A percentile compares a stretch with the other conserved stretches of the same genome.
These are phyloP conservation scores for Lophiostoma macrostomum DNA, from an alignment of 495 filamentous ascomycete species.

Conservation along the genomic window DNA sequence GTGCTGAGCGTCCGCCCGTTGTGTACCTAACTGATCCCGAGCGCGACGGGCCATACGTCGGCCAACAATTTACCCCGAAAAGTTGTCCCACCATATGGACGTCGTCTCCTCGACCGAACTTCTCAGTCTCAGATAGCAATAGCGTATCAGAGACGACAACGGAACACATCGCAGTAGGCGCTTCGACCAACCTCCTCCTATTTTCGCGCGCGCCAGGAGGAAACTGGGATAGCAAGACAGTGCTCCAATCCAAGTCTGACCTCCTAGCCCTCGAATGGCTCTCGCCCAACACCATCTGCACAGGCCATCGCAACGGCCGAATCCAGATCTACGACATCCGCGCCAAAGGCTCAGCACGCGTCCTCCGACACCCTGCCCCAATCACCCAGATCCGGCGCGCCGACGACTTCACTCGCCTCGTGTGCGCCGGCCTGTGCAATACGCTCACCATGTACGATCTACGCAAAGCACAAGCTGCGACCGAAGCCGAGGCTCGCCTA, in stretches of 20 bases:
- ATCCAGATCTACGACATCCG: conserved; percentile 34
- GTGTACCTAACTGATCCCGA: conserved; percentile 15
- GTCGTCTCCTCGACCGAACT: conserved; percentile 10
- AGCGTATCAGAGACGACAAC: background rate
- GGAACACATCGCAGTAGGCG: conserved; percentile 23
- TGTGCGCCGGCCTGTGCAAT: conserved; percentile 32
- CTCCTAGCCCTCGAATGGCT: conserved; percentile 36
- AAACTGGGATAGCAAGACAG: background rate
- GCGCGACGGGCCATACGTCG: conserved; percentile 1
- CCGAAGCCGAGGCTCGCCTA: background rate
- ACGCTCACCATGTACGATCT: conserved; percentile 36
- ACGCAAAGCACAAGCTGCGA: conserved; percentile 15
- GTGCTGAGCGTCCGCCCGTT: conserved; percentile 9
- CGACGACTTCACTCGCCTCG: conserved; percentile 22
- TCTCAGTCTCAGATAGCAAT: background rate
- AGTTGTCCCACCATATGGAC: conserved; percentile 11
- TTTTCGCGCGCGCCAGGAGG: background rate
- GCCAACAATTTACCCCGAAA: conserved; percentile 11
- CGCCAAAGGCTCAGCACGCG: background rate
- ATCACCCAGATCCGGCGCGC: conserved; percentile 25
- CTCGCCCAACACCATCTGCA: conserved; percentile 13
- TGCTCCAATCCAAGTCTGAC: conserved; percentile 12
- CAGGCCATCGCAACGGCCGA: conserved; percentile 29
- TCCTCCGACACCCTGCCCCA: conserved; percentile 24
- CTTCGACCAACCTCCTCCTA: background rate